These are phyloP conservation scores for Kalmusia sp. DNA, from an alignment of 2,329 filamentous ascomycete genomes.

Conservation along the genomic window DNA sequence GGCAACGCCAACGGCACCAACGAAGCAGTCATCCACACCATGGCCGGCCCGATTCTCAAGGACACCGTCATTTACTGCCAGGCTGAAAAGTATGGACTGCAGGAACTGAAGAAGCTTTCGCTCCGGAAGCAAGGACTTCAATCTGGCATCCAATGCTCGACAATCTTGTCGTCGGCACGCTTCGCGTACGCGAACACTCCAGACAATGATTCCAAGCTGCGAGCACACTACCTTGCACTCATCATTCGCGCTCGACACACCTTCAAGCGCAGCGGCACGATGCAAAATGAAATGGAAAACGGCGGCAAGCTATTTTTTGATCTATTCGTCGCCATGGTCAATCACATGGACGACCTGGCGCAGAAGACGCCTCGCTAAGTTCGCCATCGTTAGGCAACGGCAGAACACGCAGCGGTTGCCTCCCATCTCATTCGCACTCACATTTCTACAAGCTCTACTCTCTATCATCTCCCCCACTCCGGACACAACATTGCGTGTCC, in stretches of 20 bases:
- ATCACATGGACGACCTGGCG: slow-evolving; percentile 68
- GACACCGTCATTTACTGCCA: slow-evolving; percentile 92
- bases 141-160: slow-evolving; percentile 81
- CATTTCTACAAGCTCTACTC: slow-evolving; percentile 13
- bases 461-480: slow-evolving; percentile 15
- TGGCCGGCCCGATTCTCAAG: slow-evolving; percentile 73
- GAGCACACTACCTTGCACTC: slow-evolving; percentile 89
- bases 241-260: slow-evolving; percentile 88
- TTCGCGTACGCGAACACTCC: slow-evolving; percentile 90
- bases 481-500: slow-evolving; percentile 19
- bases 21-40: slow-evolving; percentile 66
- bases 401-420: slow-evolving; percentile 6
- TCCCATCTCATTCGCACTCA: slow-evolving; percentile 22
- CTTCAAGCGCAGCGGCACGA: slow-evolving; percentile 92
- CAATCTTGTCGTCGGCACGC: slow-evolving; percentile 84
- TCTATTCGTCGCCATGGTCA: slow-evolving; percentile 89
- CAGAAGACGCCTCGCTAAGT: slow-evolving; percentile 39
- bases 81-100: slow-evolving; percentile 81
- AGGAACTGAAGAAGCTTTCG: slow-evolving; percentile 83
- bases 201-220: slow-evolving; percentile 86
- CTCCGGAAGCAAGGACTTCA: slow-evolving; percentile 90
- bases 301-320: slow-evolving; percentile 92
- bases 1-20: slow-evolving; percentile 45
- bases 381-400: slow-evolving; percentile 13
- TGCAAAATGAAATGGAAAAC: slow-evolving; percentile 93